Percentiles rank a stretch among this genome's conserved stretches.
Conservation (phyloP, 805 yeast species). For the Candida maltosa region DNA sequence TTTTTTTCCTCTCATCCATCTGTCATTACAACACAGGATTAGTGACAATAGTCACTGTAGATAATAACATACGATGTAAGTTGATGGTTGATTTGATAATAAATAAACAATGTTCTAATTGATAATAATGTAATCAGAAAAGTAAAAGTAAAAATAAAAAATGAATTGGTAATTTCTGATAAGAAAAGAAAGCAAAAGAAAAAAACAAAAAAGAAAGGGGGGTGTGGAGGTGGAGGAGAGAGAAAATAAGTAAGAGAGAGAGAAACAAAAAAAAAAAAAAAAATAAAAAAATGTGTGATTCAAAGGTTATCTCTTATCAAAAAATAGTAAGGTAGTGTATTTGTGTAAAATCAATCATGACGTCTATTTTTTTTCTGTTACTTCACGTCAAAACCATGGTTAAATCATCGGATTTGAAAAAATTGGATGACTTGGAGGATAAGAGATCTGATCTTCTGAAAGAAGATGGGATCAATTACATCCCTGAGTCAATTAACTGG, state of each 20-base stretch:
- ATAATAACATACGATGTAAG: too few relatives aligned
- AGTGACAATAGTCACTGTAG: too few relatives aligned
- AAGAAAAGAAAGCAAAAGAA: not conserved
- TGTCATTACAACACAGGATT: too few relatives aligned
- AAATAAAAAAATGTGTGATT: not conserved
- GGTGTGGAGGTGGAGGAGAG: too few relatives aligned
- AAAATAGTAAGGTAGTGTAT: too few relatives aligned
- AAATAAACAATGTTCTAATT: too few relatives aligned
- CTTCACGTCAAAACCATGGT: not conserved
- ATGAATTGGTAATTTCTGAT: too few relatives aligned
- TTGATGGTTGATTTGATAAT: too few relatives aligned
- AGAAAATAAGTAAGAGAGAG: not conserved
- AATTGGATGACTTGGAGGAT: too few relatives aligned
- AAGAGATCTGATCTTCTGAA: not conserved
- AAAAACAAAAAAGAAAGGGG: not conserved
- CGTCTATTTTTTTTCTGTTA: slow-evolving; percentile 1
- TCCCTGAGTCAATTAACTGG: slow-evolving; percentile 4
- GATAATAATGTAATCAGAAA: not conserved
- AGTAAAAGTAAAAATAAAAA: not conserved
- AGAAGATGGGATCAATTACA: not conserved
- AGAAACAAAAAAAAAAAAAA: not conserved
- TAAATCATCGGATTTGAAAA: not conserved
- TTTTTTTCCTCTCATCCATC: not conserved
- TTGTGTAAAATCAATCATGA: too few relatives aligned
- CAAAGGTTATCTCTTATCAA: too few relatives aligned